Evolutionary conservation across 768 basidiomycete genomes (phyloP).

Genomic region (Strobilomyces confusus): DNA sequence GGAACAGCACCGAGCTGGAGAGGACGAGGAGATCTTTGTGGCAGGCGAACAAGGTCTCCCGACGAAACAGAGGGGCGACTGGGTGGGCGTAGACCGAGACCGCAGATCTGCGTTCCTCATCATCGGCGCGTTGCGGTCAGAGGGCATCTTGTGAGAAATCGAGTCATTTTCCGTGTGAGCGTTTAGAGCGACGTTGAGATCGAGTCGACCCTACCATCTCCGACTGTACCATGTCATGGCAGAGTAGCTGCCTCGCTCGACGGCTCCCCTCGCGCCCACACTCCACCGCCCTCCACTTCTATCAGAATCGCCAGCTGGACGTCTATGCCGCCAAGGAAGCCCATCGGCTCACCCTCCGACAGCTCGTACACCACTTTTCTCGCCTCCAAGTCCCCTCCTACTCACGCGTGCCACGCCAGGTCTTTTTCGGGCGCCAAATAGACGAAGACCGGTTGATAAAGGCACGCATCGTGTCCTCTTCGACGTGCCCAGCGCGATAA

Average conservation of each 20-base stretch:
- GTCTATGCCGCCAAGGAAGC: slow-evolving; percentile 73
- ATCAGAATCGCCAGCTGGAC: slow-evolving; percentile 80
- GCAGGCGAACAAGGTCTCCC: slow-evolving; percentile 55
- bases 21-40: slow-evolving; percentile 50
- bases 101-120: slow-evolving; percentile 76
- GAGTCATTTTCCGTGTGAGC: not conserved
- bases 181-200: not conserved
- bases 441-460: slow-evolving; percentile 74
- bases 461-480: slow-evolving; percentile 33
- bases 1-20: slow-evolving; percentile 16
- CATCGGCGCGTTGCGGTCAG: slow-evolving; percentile 69
- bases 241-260: slow-evolving; percentile 6
- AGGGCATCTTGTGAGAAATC: slow-evolving; percentile 51
- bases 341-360: slow-evolving; percentile 69
- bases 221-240: slow-evolving; percentile 26
- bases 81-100: slow-evolving; percentile 77
- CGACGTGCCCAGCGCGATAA: not conserved
- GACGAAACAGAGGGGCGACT: slow-evolving; percentile 54
- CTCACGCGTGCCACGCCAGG: slow-evolving; percentile 38
- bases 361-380: slow-evolving; percentile 51
- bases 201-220: not conserved
- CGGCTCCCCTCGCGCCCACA: slow-evolving; percentile 19
- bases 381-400: not conserved
- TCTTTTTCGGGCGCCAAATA: slow-evolving; percentile 84
- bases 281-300: slow-evolving; percentile 59